phyloP scores from a whole-genome alignment of 257 asterid species.

The Coffea canephora region DNA sequence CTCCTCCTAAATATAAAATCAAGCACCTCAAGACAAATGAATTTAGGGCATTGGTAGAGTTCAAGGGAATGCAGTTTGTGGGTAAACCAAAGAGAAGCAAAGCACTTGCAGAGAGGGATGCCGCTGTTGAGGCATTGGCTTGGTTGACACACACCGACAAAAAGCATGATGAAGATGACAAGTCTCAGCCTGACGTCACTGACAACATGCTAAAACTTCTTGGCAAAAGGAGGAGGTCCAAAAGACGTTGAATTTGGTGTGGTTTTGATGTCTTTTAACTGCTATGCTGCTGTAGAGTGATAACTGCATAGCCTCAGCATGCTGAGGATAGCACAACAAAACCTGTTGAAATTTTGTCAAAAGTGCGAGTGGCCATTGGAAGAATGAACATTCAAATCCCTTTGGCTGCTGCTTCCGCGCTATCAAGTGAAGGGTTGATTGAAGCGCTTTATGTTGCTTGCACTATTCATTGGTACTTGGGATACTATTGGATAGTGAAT shows the following conservation, averaged over 20 bases:
- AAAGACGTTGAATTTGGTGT: constrained; percentile 29
- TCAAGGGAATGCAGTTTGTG: constrained; percentile 98
- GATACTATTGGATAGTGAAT: neutral
- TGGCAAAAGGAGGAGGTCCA: constrained; percentile 65
- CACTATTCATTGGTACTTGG: neutral
- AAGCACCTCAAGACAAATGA: constrained; percentile 96
- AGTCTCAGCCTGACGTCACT: constrained; percentile 69
- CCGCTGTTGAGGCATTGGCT: constrained; percentile 91
- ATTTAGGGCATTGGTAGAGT: constrained; percentile 85
- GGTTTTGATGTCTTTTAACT: neutral
- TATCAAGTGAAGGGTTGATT: neutral
- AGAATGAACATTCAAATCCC: neutral
- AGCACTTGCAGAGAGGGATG: constrained; percentile 87
- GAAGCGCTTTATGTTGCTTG: neutral
- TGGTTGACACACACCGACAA: constrained; percentile 88
- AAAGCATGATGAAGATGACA: constrained; percentile 47
- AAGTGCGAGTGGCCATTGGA: neutral
- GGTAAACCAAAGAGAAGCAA: constrained; percentile 90
- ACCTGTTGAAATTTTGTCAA: neutral
- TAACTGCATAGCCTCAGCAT: neutral
- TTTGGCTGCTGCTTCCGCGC: neutral
- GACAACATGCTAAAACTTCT: constrained; percentile 93
- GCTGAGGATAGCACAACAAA: neutral
- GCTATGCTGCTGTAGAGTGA: neutral
- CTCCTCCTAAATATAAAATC: constrained; percentile 94